These are phyloP conservation scores for Viola pubescens DNA, from an alignment of 441 rosid genomes.

Conservation along the genomic window DNA sequence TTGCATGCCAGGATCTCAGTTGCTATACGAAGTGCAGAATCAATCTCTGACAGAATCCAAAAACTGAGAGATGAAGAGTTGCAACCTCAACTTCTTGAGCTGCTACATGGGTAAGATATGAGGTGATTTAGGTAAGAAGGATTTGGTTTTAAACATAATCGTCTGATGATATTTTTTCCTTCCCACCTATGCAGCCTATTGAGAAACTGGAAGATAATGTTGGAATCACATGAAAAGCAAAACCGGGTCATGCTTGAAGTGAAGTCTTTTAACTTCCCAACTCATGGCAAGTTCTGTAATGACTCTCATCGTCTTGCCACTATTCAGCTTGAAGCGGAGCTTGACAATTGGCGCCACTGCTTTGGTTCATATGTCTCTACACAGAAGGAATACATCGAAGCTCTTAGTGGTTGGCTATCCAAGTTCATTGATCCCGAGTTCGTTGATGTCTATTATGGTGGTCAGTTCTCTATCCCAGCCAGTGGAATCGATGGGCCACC, in stretches of 20 bases:
- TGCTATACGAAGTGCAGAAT: conserved; percentile 36
- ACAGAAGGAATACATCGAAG: conserved; percentile 44
- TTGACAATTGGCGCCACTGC: conserved; percentile 38
- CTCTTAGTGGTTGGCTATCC: conserved; percentile 44
- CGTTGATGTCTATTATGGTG: conserved; percentile 23
- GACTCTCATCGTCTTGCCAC: conserved; percentile 53
- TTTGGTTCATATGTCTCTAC: conserved; percentile 30
- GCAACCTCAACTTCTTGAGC: conserved; percentile 50
- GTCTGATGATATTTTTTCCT: conserved; percentile 11
- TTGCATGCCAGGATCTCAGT: conserved; percentile 37
- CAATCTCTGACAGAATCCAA: conserved; percentile 44
- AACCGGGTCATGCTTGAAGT: conserved; percentile 37
- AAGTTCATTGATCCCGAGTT: conserved; percentile 34
- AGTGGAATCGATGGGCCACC: conserved; percentile 25
- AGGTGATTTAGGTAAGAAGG: not conserved
- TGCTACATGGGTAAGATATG: conserved; percentile 43
- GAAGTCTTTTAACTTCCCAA: conserved; percentile 27
- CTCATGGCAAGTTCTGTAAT: conserved; percentile 28
- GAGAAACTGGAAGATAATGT: conserved; percentile 44
- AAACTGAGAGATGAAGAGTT: conserved; percentile 54
- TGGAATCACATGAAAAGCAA: conserved; percentile 45
- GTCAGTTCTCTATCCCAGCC: conserved; percentile 18
- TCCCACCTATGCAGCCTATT: conserved; percentile 30
- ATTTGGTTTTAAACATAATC: not conserved
- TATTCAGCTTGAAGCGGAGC: conserved; percentile 45